Percentiles rank a stretch among this genome's conserved stretches.
phyloP scores from a whole-genome alignment of 768 basidiomycete species.

The Xanthoconium purpureum region DNA sequence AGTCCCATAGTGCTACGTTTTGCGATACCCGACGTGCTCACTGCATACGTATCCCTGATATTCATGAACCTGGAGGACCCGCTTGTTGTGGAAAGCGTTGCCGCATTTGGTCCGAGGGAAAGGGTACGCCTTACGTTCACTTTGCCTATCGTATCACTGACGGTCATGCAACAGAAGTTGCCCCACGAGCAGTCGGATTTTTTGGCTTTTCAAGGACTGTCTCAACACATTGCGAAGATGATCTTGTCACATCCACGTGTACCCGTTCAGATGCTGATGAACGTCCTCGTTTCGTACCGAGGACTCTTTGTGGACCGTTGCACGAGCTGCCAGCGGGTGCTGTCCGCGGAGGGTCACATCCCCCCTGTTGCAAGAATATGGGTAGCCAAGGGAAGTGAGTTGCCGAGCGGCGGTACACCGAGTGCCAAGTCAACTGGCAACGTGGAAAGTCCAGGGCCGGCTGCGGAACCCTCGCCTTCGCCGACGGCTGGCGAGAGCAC shows the following conservation, averaged over 20 bases:
- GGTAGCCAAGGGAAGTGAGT: conserved; percentile 28
- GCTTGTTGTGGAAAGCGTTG: conserved; percentile 59
- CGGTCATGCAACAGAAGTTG: conserved; percentile 44
- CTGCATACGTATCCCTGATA: conserved; percentile 56
- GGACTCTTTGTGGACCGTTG: conserved; percentile 64
- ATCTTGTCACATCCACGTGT: conserved; percentile 52
- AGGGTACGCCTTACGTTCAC: conserved; percentile 37
- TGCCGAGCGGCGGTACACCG: not conserved
- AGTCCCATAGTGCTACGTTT: conserved; percentile 50
- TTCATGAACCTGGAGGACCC: conserved; percentile 33
- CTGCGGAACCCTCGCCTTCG: not conserved
- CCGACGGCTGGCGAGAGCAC: not conserved
- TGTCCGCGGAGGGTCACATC: conserved; percentile 67
- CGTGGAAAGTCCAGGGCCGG: not conserved
- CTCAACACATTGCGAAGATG: conserved; percentile 64
- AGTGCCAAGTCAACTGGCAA: not conserved
- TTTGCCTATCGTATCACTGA: conserved; percentile 3
- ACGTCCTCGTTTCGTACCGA: conserved; percentile 53
- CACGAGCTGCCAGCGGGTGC: conserved; percentile 56
- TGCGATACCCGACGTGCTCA: conserved; percentile 61
- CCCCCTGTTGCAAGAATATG: conserved; percentile 67
- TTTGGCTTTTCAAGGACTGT: conserved; percentile 58
- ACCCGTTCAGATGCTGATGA: conserved; percentile 51
- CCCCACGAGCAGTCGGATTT: conserved; percentile 71
- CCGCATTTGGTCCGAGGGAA: conserved; percentile 75